Base-by-base conservation (phyloP, 768 basidiomycete genomes). In the Lactarius hatsudake region DNA sequence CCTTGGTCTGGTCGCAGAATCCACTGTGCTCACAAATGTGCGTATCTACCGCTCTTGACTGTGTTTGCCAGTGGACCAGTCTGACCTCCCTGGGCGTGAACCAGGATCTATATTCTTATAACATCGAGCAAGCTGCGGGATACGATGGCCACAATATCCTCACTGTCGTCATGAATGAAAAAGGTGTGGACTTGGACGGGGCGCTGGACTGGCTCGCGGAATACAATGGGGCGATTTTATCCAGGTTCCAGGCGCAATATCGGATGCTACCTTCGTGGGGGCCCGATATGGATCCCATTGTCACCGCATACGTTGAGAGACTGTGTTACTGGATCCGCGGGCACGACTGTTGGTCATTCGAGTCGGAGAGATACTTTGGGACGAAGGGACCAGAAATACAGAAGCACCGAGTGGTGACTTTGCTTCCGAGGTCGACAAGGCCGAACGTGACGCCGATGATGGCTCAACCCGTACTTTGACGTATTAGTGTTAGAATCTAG, bases 91-190 rank as follows among this genome's bases (percentile, higher is more conserved):
- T 5, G 6, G 9, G 0, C 30, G 4, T 15, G 51, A 26, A 53
- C 6, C 48, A 82, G 78, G 80, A 81, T 68, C 68, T 80, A 23
- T 78, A 75, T 67, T 82, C 80, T 10, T 81, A 78, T 68, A 74
- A 75, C 32, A 74, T 74, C 20, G 80, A 82, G 64, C 77, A 80
- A 61, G 76, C 80, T 13, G 73, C 75, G 20, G 80, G 81, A 0
- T 71, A 78, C 13, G 79, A 75, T 23, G 71, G 71, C 23, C 79
- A 81, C 67, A 84, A 83, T 55, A 71, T 80, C 59, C 72, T 84
- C 60, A 77, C 77, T 0, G 73, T 81, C 23, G 75, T 82, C 55
- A 83, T 80, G 78, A 71, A 76, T 53, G 74, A 81, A 28, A 66
- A 75, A 7, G 64, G 73, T 1, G 63, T 79, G 12, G 71, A 73